phyloP scores from a whole-genome alignment of 495 filamentous ascomycete genomes.

The Lophiostoma macrostomum region DNA sequence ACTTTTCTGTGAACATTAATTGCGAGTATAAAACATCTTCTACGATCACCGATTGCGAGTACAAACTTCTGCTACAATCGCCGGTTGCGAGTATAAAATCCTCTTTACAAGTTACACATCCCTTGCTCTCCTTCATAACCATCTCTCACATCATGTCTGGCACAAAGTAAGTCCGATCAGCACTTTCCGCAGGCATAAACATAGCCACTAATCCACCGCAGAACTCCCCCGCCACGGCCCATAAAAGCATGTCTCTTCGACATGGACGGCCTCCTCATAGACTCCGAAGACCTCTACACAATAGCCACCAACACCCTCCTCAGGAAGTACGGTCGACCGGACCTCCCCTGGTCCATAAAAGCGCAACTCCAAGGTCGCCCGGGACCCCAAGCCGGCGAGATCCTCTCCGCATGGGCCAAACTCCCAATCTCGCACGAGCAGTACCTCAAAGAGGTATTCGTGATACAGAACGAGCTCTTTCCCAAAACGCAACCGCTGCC shows the following conservation, averaged over 20 bases:
- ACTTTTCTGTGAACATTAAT: no score
- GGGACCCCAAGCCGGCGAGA: conserved; percentile 59
- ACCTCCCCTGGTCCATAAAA: conserved; percentile 89
- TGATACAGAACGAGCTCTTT: conserved; percentile 69
- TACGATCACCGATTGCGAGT: no score
- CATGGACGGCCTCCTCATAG: conserved; percentile 94
- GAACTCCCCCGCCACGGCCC: conserved; percentile 49
- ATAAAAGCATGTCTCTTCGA: conserved; percentile 95
- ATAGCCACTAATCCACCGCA: neutral
- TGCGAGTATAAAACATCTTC: no score
- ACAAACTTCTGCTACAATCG: no score
- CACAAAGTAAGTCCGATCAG: neutral
- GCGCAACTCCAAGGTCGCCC: conserved; percentile 93
- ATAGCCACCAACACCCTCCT: conserved; percentile 78
- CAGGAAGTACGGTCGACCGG: conserved; percentile 63
- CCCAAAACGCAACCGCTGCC: conserved; percentile 70
- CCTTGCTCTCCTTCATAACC: neutral
- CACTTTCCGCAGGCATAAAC: neutral
- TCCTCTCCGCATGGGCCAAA: conserved; percentile 81
- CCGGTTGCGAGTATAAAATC: no score
- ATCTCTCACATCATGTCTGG: neutral
- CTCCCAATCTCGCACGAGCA: conserved; percentile 70
- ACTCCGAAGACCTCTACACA: conserved; percentile 92
- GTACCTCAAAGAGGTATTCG: conserved; percentile 55
- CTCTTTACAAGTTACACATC: no score